Conservation (phyloP, 495 filamentous ascomycete genomes). For the Penicillium nucicola region DNA sequence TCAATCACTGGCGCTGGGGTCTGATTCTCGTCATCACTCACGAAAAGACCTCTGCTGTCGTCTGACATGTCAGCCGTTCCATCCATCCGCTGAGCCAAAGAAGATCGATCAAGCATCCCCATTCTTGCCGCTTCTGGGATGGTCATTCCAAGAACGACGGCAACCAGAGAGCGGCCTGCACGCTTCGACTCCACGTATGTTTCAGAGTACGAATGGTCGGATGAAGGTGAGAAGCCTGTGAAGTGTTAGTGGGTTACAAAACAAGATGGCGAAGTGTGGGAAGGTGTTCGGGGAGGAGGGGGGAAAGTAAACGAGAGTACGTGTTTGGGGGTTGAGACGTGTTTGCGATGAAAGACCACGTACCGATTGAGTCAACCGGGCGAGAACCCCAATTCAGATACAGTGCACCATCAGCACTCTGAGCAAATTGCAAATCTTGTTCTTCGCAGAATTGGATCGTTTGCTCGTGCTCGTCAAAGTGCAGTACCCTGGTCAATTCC, state of each 20-base stretch:
- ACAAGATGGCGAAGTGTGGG: neutral
- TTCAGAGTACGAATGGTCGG: constrained; percentile 50
- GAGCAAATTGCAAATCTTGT: constrained; percentile 61
- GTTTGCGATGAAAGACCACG: constrained; percentile 12
- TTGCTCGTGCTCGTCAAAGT: constrained; percentile 72
- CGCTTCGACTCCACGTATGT: constrained; percentile 51
- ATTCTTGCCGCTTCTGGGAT: constrained; percentile 44
- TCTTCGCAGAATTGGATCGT: constrained; percentile 65
- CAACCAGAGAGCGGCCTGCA: constrained; percentile 42
- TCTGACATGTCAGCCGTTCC: constrained; percentile 2
- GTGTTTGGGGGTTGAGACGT: neutral
- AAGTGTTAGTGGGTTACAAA: neutral
- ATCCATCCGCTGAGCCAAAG: constrained; percentile 18
- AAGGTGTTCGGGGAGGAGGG: neutral
- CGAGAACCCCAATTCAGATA: constrained; percentile 54
- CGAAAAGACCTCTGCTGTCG: constrained; percentile 34
- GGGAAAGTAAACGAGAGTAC: neutral
- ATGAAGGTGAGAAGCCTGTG: constrained; percentile 42
- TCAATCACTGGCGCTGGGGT: constrained; percentile 12
- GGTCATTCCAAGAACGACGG: constrained; percentile 50
- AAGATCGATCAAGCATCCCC: constrained; percentile 42
- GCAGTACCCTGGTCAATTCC: constrained; percentile 61
- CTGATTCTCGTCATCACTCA: constrained; percentile 39
- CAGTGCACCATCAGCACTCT: constrained; percentile 44
- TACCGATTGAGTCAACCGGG: constrained; percentile 42